These are phyloP conservation scores for Trichoderma harzianum DNA, from an alignment of 2,329 filamentous ascomycete species.

Conservation along the genomic window DNA sequence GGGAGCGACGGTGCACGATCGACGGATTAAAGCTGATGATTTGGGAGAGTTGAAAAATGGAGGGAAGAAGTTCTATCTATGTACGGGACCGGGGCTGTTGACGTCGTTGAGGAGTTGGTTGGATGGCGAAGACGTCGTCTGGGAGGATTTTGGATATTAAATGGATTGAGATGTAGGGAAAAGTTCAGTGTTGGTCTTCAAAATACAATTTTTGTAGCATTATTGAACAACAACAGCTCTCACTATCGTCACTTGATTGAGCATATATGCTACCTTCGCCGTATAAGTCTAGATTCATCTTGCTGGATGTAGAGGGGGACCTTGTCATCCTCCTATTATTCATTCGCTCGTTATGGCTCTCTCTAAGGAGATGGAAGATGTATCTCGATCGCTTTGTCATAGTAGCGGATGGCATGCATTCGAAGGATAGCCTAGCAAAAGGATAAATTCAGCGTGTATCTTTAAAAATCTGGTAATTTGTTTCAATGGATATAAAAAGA, in stretches of 20 bases:
- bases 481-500: not conserved
- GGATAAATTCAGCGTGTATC: not conserved
- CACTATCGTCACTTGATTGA: not conserved
- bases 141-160: constrained; percentile 61
- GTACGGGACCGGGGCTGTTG: constrained; percentile 43
- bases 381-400: not conserved
- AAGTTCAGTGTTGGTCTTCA: not conserved
- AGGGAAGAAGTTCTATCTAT: constrained; percentile 50
- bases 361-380: not conserved
- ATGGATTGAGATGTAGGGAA: not conserved
- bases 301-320: not conserved
- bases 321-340: not conserved
- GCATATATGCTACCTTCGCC: not conserved
- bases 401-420: not conserved
- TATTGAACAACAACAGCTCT: not conserved
- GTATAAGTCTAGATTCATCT: not conserved
- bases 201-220: not conserved
- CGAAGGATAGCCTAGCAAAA: fast-evolving
- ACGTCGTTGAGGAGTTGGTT: constrained; percentile 49
- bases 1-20: constrained; percentile 33
- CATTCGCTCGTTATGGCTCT: not conserved
- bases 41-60: constrained; percentile 38
- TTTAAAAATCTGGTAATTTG: not conserved
- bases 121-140: constrained; percentile 50
- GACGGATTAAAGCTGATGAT: constrained; percentile 42